Conservation (phyloP, 345 rosid genomes). For the Abelmoschus esculentus region DNA sequence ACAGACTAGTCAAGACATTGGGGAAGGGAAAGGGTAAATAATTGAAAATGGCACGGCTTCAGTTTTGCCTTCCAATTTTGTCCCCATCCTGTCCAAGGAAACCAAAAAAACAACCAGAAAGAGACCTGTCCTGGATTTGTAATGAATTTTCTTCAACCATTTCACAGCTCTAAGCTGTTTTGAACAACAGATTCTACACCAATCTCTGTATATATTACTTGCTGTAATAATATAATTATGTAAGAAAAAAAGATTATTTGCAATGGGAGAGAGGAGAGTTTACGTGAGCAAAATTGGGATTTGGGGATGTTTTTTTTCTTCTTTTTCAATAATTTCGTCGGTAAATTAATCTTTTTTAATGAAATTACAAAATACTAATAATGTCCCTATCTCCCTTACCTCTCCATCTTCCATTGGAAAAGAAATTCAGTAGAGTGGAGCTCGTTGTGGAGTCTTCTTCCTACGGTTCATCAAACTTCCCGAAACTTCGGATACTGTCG, state of each 20-base stretch:
- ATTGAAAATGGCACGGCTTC: not conserved
- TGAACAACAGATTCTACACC: no score
- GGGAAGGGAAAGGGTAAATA: slow-evolving; percentile 5
- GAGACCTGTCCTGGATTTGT: not conserved
- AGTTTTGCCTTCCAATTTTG: slow-evolving; percentile 11
- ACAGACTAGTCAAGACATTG: slow-evolving; percentile 13
- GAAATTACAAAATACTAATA: slow-evolving; percentile 1
- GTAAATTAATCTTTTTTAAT: slow-evolving; percentile 17
- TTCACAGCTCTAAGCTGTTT: not conserved
- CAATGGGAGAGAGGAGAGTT: not conserved
- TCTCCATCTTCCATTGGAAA: not conserved
- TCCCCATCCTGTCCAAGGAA: slow-evolving; percentile 11
- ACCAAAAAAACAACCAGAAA: not conserved
- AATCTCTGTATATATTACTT: no score
- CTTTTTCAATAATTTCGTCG: not conserved
- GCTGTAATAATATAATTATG: no score
- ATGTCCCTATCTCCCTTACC: not conserved
- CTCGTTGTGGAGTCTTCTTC: slow-evolving; percentile 72
- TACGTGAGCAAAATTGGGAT: slow-evolving; percentile 26
- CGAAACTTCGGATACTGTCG: slow-evolving; percentile 32
- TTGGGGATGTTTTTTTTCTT: not conserved
- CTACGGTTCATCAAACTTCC: slow-evolving; percentile 51
- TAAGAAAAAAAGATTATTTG: not conserved
- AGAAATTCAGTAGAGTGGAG: slow-evolving; percentile 59
- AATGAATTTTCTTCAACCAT: not conserved